phyloP scores from a whole-genome alignment of 352 stramenopile species.

The Globisporangium acanthophoron region DNA sequence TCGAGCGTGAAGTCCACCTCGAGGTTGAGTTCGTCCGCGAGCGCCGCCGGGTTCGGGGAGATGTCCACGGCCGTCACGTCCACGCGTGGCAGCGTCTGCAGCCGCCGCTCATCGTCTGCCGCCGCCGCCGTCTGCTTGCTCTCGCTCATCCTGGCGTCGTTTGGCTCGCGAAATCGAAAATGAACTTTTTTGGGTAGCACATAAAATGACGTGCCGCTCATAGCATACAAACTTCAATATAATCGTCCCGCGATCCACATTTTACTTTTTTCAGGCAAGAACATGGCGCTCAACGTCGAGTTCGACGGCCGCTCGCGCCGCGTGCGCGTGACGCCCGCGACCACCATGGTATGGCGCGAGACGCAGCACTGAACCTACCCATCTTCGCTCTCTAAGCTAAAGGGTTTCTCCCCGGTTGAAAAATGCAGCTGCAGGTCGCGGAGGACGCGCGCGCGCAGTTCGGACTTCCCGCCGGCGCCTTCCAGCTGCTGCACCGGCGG shows the following conservation, averaged over 20 bases:
- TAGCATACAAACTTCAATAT: background rate
- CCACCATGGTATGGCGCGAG: conserved; percentile 51
- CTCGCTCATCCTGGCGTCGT: conserved; percentile 54
- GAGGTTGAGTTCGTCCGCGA: conserved; percentile 73
- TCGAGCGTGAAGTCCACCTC: conserved; percentile 77
- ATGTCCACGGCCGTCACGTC: conserved; percentile 74
- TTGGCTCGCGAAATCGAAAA: too few species aligned
- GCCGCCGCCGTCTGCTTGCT: conserved; percentile 34
- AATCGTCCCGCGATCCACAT: background rate
- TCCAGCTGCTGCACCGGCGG: conserved; percentile 62
- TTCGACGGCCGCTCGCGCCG: conserved; percentile 69
- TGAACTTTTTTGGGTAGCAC: too few species aligned
- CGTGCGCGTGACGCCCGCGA: conserved; percentile 65
- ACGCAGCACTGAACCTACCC: background rate
- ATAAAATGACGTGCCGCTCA: too few species aligned
- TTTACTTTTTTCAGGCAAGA: background rate
- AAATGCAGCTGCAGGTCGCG: conserved; percentile 68
- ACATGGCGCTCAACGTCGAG: conserved; percentile 75
- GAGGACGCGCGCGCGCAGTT: conserved; percentile 54
- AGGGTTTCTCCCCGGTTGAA: background rate
- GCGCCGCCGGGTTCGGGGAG: conserved; percentile 71
- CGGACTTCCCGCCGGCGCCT: conserved; percentile 34
- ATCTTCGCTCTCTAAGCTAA: background rate
- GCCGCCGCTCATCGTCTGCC: conserved; percentile 25
- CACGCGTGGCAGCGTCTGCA: conserved; percentile 46